phyloP scores from a whole-genome alignment of 2,329 filamentous ascomycete genomes.

The Stachybotrys echinatus region DNA sequence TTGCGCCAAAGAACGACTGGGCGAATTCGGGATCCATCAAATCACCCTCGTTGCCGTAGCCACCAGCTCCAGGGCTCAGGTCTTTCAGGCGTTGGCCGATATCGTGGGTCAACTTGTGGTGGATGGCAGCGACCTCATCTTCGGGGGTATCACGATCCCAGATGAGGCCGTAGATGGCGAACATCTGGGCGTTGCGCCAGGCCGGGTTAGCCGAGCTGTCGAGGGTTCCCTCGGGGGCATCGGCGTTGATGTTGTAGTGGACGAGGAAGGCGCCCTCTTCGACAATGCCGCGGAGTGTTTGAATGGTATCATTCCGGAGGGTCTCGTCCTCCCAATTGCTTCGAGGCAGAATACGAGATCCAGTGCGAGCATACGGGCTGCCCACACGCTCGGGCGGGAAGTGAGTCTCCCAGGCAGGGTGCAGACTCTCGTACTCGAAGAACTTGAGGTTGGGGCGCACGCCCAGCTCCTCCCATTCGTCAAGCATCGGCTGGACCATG shows the following conservation, averaged over 20 bases:
- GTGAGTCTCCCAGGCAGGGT: constrained; percentile 29
- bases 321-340: constrained; percentile 14
- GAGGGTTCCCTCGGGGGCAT: constrained; percentile 10
- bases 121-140: constrained; percentile 11
- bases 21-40: constrained; percentile 29
- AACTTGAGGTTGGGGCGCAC: constrained; percentile 22
- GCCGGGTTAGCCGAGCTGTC: constrained; percentile 36
- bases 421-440: constrained; percentile 27
- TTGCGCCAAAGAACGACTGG: constrained; percentile 35
- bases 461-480: constrained; percentile 20
- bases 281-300: constrained; percentile 12
- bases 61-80: constrained; percentile 16
- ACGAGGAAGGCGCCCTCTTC: constrained; percentile 16
- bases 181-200: constrained; percentile 36
- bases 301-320: constrained; percentile 12
- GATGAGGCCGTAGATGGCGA: constrained; percentile 20
- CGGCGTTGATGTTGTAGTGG: constrained; percentile 17
- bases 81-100: constrained; percentile 23
- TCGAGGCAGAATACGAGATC: constrained; percentile 34
- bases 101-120: constrained; percentile 21
- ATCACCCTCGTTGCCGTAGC: constrained; percentile 25
- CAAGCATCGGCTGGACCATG: constrained; percentile 23
- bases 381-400: constrained; percentile 26
- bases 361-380: constrained; percentile 17
- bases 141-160: constrained; percentile 11